Conservation (phyloP, 2,329 filamentous ascomycete species). For the Calonectria fujianensis region DNA sequence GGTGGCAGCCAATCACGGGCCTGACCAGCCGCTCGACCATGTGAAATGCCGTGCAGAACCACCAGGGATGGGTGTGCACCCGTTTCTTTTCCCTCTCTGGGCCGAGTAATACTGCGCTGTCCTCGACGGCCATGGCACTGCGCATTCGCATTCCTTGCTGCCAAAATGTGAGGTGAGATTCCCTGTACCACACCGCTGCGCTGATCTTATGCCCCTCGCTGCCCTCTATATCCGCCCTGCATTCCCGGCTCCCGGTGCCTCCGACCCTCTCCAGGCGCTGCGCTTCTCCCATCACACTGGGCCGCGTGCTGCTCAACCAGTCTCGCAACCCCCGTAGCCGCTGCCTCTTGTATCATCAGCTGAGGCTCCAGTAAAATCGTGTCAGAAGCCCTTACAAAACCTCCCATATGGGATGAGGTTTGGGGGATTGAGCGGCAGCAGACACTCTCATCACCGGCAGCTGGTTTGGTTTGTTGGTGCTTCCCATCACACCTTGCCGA, state of each 20-base stretch:
- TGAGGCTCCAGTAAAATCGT: constrained; percentile 45
- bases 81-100: constrained; percentile 26
- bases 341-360: constrained; percentile 42
- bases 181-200: constrained; percentile 22
- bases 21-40: constrained; percentile 41
- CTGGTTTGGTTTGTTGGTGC: background rate
- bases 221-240: constrained; percentile 9
- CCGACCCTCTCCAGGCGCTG: constrained; percentile 27
- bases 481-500: background rate
- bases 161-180: constrained; percentile 41
- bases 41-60: constrained; percentile 47
- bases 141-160: constrained; percentile 6
- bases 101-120: background rate
- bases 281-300: constrained; percentile 11
- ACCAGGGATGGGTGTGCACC: constrained; percentile 39
- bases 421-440: constrained; percentile 25
- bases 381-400: constrained; percentile 37
- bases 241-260: constrained; percentile 34
- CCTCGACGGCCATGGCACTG: background rate
- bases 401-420: constrained; percentile 32
- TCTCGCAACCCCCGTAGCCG: constrained; percentile 46
- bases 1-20: constrained; percentile 52
- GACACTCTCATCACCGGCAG: background rate
- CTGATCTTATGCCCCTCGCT: constrained; percentile 13
- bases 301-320: constrained; percentile 36